These are phyloP conservation scores for Galeopsis tetrahit DNA, from an alignment of 257 asterid genomes.

Conservation along the genomic window DNA sequence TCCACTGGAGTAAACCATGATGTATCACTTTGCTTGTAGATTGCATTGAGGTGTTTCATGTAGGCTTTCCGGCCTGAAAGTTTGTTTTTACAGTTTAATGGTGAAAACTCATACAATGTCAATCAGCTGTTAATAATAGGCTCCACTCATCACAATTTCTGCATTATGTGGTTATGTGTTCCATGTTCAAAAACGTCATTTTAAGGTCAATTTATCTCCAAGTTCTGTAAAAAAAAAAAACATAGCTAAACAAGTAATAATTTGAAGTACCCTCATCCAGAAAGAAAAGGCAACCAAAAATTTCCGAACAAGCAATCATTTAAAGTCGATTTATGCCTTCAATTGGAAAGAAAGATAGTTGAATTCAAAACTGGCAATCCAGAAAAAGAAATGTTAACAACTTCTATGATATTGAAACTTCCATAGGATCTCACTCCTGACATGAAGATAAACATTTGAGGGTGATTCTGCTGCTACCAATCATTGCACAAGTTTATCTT, in stretches of 20 bases:
- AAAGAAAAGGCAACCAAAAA: neutral
- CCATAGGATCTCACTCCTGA: neutral
- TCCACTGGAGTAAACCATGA: conserved; percentile 99
- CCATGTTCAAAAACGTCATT: neutral
- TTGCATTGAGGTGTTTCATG: conserved; percentile 73
- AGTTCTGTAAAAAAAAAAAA: neutral
- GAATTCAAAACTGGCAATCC: neutral
- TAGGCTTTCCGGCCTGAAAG: conserved; percentile 83
- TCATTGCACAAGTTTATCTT: neutral
- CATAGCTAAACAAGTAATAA: conserved; percentile 4
- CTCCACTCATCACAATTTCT: neutral
- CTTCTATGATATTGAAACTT: neutral
- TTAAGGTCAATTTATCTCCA: conserved; percentile 4
- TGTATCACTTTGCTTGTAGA: conserved; percentile 85
- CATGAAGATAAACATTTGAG: neutral
- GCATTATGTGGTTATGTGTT: neutral
- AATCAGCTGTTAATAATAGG: neutral
- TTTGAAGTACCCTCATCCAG: conserved; percentile 7
- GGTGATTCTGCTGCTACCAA: neutral
- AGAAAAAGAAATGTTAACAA: neutral
- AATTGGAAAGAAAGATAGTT: conserved; percentile 11
- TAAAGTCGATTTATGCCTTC: conserved; percentile 1
- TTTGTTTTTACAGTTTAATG: conserved; percentile 22
- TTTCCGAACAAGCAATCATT: conserved; percentile 2
- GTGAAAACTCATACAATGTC: conserved; percentile 22